These are phyloP conservation scores for Penicillium roqueforti DNA, from an alignment of 495 filamentous ascomycete species.

Conservation along the genomic window DNA sequence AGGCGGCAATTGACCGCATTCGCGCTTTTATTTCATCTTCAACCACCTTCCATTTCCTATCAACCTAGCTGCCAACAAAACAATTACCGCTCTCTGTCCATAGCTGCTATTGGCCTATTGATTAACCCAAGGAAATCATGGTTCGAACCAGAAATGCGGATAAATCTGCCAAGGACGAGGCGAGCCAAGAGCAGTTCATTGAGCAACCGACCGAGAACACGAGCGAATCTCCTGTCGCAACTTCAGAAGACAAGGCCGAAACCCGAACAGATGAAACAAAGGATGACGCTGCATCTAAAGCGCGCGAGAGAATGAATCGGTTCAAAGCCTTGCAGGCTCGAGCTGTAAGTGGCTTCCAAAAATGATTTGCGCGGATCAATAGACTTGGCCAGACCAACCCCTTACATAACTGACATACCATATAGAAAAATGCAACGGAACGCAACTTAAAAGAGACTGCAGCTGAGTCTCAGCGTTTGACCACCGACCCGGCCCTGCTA, in stretches of 20 bases:
- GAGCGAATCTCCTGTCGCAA: conserved; percentile 3
- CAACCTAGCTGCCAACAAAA: not conserved
- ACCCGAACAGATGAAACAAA: conserved; percentile 13
- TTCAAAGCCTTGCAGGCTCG: conserved; percentile 86
- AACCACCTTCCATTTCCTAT: not conserved
- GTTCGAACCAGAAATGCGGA: conserved; percentile 15
- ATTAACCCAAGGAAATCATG: conserved; percentile 6
- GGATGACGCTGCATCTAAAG: conserved; percentile 30
- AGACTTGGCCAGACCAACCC: not conserved
- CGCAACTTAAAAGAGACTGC: conserved; percentile 81
- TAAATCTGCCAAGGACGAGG: conserved; percentile 11
- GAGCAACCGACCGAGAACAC: conserved; percentile 9
- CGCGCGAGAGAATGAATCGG: conserved; percentile 34
- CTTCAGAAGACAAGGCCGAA: conserved; percentile 12
- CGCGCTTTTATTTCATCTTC: conserved; percentile 16
- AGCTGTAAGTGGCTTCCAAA: conserved; percentile 45
- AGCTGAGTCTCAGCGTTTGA: conserved; percentile 73
- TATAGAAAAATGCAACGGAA: conserved; percentile 64
- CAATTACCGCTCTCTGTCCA: not conserved
- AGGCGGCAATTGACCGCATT: conserved; percentile 18
- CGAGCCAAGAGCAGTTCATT: conserved; percentile 2
- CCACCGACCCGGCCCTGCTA: conserved; percentile 68
- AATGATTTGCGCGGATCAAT: not conserved
- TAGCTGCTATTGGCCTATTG: too few species aligned
- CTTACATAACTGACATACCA: conserved; percentile 15